phyloP scores from a whole-genome alignment of 495 filamentous ascomycete genomes.

The Barbatosphaeria neglecta region DNA sequence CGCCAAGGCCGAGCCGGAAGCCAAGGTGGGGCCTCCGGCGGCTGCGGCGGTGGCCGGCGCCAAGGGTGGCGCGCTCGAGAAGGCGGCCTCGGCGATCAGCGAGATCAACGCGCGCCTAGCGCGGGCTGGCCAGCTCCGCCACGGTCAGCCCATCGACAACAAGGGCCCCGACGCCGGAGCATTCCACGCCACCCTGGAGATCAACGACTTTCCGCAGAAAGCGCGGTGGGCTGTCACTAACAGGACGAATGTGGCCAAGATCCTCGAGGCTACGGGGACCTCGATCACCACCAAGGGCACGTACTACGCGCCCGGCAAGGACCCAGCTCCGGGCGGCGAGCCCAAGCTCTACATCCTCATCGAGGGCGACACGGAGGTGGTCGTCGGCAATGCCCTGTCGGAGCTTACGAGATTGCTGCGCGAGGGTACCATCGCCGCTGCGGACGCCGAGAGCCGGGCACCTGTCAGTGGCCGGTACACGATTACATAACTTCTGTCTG shows the following conservation, averaged over 20 bases:
- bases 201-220: slow-evolving; percentile 99
- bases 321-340: slow-evolving; percentile 57
- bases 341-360: slow-evolving; percentile 96
- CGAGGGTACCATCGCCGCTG: slow-evolving; percentile 86
- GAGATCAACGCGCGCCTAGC: slow-evolving; percentile 80
- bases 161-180: slow-evolving; percentile 95
- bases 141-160: slow-evolving; percentile 94
- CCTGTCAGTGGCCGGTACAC: slow-evolving; percentile 81
- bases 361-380: slow-evolving; percentile 89
- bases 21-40: slow-evolving; percentile 48
- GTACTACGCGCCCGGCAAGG: slow-evolving; percentile 75
- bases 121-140: slow-evolving; percentile 72
- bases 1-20: slow-evolving; percentile 14
- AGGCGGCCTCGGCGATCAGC: slow-evolving; percentile 72
- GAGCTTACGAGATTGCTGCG: slow-evolving; percentile 79
- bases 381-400: slow-evolving; percentile 82
- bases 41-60: slow-evolving; percentile 27
- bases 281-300: slow-evolving; percentile 96
- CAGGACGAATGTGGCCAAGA: slow-evolving; percentile 96
- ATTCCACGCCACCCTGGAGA: slow-evolving; percentile 94
- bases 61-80: slow-evolving; percentile 66
- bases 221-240: slow-evolving; percentile 98
- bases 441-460: slow-evolving; percentile 69
- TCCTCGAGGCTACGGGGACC: slow-evolving; percentile 86
- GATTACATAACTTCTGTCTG: slow-evolving; percentile 54